Conservation (phyloP, 2,329 filamentous ascomycete species). For the Trichoderma gracile region DNA sequence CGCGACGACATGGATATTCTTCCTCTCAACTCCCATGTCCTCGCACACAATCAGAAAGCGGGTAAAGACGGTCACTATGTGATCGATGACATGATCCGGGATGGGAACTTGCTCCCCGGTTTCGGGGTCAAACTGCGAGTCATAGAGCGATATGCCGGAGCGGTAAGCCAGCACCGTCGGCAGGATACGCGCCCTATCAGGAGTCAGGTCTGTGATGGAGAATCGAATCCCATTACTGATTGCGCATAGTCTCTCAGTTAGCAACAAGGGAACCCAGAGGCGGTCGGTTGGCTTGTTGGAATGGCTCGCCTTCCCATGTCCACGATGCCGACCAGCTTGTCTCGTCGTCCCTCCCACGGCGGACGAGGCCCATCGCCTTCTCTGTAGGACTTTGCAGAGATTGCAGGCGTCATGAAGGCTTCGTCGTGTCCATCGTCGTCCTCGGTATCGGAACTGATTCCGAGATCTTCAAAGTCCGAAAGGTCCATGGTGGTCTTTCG, state of each 20-base stretch:
- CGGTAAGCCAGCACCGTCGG: constrained; percentile 46
- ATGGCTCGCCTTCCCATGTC: constrained; percentile 40
- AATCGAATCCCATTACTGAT: constrained; percentile 70
- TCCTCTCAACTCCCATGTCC: constrained; percentile 33
- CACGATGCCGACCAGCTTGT: constrained; percentile 38
- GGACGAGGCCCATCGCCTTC: constrained; percentile 27
- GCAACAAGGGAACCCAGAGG: background rate
- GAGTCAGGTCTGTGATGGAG: constrained; percentile 53
- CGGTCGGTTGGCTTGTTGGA: background rate
- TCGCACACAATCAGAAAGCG: constrained; percentile 36
- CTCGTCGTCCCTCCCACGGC: constrained; percentile 37
- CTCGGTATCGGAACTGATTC: constrained; percentile 10
- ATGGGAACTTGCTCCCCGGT: constrained; percentile 38
- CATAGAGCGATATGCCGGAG: constrained; percentile 38
- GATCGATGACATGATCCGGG: constrained; percentile 33
- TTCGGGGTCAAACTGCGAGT: constrained; percentile 37
- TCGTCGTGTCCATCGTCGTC: background rate
- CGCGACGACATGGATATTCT: constrained; percentile 37
- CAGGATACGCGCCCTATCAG: constrained; percentile 60
- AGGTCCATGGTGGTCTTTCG: background rate
- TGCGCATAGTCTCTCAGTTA: constrained; percentile 14
- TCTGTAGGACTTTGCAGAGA: background rate
- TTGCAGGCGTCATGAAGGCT: background rate
- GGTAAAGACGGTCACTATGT: constrained; percentile 34
- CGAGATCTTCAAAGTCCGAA: constrained; percentile 23